Conservation (phyloP, 306 rosid genomes). For the Prunus mira region DNA sequence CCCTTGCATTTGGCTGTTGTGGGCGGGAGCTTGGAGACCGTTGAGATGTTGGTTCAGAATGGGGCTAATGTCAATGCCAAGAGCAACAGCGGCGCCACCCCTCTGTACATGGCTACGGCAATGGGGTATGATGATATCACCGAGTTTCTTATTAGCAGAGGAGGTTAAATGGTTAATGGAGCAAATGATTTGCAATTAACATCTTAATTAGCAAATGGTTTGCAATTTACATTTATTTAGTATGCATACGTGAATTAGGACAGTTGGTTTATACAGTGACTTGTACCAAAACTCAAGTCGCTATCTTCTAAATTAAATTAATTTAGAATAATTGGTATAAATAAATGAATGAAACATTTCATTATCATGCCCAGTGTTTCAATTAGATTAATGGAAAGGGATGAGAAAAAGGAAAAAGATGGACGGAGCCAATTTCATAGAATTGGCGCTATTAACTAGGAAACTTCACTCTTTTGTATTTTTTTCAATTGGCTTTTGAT, state of each 20-base stretch:
- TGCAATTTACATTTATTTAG: too few species aligned
- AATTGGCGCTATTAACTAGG: not conserved
- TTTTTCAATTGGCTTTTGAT: not conserved
- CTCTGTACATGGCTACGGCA: slow-evolving; percentile 58
- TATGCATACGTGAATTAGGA: too few species aligned
- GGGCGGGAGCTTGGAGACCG: slow-evolving; percentile 50
- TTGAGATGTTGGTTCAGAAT: slow-evolving; percentile 37
- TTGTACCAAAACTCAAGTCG: too few species aligned
- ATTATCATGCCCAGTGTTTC: too few species aligned
- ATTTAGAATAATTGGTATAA: too few species aligned
- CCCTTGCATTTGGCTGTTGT: slow-evolving; percentile 74
- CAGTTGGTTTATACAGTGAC: too few species aligned
- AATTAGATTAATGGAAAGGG: not conserved
- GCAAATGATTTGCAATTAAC: too few species aligned
- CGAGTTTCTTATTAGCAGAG: slow-evolving; percentile 45
- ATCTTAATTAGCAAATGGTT: too few species aligned
- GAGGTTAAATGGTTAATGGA: slow-evolving; percentile 16
- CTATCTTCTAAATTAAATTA: too few species aligned
- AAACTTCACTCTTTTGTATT: not conserved
- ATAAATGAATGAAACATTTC: too few species aligned
- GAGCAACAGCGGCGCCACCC: slow-evolving; percentile 50
- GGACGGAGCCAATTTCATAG: not conserved
- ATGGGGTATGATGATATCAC: slow-evolving; percentile 52
- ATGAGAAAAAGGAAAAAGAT: not conserved
- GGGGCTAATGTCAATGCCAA: slow-evolving; percentile 51